phyloP scores from a whole-genome alignment of 768 basidiomycete species.

The Lentinula guzmanii region DNA sequence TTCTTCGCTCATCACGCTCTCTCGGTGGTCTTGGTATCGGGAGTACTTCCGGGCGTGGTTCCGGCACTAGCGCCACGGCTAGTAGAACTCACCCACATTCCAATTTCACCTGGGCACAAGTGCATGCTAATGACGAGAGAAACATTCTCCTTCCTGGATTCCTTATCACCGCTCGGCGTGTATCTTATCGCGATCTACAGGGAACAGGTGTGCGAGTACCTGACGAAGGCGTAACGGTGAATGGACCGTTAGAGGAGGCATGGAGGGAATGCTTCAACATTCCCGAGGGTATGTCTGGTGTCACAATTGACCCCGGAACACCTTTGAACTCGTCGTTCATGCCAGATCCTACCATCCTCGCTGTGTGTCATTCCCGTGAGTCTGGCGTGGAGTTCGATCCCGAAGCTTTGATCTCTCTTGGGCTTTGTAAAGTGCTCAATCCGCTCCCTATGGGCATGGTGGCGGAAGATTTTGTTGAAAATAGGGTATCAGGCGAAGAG shows the following conservation, averaged over 20 bases:
- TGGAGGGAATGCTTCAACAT: conserved; percentile 36
- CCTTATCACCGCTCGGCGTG: conserved; percentile 68
- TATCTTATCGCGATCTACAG: conserved; percentile 66
- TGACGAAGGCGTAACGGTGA: conserved; percentile 61
- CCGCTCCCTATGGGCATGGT: conserved; percentile 15
- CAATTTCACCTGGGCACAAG: conserved; percentile 14
- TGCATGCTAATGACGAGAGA: conserved; percentile 30
- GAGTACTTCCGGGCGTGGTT: neutral
- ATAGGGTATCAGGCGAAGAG: neutral
- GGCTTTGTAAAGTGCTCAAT: conserved; percentile 39
- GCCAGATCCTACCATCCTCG: conserved; percentile 44
- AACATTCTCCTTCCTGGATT: conserved; percentile 57
- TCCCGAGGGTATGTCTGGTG: neutral
- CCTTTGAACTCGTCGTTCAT: conserved; percentile 12
- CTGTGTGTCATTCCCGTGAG: conserved; percentile 55
- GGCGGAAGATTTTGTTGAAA: conserved; percentile 33
- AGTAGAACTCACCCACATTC: conserved; percentile 17
- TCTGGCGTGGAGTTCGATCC: conserved; percentile 74
- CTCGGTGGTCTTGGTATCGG: neutral
- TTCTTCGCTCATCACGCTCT: conserved; percentile 1
- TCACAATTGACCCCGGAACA: conserved; percentile 10
- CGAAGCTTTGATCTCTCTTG: conserved; percentile 72
- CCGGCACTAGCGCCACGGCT: conserved; percentile 10
- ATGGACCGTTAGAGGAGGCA: conserved; percentile 51
- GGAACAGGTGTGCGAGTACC: conserved; percentile 71